Percentiles rank a stretch among this genome's conserved stretches.
phyloP scores from a whole-genome alignment of 495 filamentous ascomycete species.

The Daldinia bambusicola region DNA sequence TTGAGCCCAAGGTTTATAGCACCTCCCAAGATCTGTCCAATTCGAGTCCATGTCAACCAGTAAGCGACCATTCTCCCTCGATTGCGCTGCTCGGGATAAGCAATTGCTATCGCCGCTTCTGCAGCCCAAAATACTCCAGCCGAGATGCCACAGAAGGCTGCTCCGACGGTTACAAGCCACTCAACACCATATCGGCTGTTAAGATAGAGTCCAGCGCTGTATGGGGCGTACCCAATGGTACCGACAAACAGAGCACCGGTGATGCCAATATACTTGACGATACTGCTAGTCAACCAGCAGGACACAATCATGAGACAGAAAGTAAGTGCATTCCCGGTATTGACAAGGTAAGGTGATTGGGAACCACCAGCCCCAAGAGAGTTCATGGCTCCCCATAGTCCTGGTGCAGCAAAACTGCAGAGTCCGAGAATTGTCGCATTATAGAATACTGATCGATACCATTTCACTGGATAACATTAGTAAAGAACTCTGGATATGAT shows the following conservation, averaged over 20 bases:
- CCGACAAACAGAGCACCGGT: slow-evolving; percentile 72
- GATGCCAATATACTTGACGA: slow-evolving; percentile 70
- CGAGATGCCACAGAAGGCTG: slow-evolving; percentile 70
- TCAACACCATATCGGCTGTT: slow-evolving; percentile 72
- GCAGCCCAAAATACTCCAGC: slow-evolving; percentile 76
- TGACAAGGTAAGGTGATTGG: slow-evolving; percentile 70
- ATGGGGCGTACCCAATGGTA: slow-evolving; percentile 73
- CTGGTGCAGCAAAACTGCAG: slow-evolving; percentile 71
- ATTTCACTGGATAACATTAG: slow-evolving; percentile 60
- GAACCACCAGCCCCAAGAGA: slow-evolving; percentile 72
- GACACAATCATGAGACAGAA: slow-evolving; percentile 74
- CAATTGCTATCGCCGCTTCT: slow-evolving; percentile 71
- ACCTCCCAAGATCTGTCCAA: slow-evolving; percentile 72
- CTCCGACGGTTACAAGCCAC: slow-evolving; percentile 72
- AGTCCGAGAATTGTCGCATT: slow-evolving; percentile 71
- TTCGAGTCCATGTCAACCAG: slow-evolving; percentile 70
- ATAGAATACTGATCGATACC: slow-evolving; percentile 71
- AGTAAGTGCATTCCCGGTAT: slow-evolving; percentile 73
- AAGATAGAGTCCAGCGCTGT: slow-evolving; percentile 71
- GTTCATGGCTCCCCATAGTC: slow-evolving; percentile 77
- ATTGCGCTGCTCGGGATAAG: slow-evolving; percentile 72
- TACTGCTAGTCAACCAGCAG: slow-evolving; percentile 64
- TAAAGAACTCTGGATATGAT: background rate
- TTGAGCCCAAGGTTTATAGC: slow-evolving; percentile 72
- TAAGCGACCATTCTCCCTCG: slow-evolving; percentile 68